Conservation (phyloP, 164 flowering plant species). For the Berberis thunbergii region DNA sequence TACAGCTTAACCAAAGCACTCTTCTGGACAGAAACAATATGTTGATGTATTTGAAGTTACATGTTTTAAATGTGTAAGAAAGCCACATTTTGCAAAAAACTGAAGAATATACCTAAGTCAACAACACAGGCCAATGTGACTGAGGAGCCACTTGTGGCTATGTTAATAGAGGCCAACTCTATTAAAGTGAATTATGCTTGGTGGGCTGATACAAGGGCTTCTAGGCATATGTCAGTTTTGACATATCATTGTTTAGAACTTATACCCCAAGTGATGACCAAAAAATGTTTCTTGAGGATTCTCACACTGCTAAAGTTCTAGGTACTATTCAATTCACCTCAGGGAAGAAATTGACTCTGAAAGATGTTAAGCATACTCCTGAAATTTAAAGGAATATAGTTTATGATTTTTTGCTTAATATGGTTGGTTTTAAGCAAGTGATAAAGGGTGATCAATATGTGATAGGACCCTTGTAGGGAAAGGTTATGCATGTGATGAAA, state of each 20-base stretch:
- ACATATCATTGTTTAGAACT: neutral
- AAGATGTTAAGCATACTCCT: neutral
- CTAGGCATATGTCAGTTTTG: neutral
- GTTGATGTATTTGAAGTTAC: neutral
- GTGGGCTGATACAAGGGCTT: neutral
- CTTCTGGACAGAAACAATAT: neutral
- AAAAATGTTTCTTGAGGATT: neutral
- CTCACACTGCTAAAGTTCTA: neutral
- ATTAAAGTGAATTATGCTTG: no score
- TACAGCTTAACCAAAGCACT: neutral
- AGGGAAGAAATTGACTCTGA: neutral
- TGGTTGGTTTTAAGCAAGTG: neutral
- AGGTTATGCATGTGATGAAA: constrained; percentile 4
- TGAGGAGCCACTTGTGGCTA: neutral
- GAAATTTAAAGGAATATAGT: neutral
- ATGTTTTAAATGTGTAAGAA: neutral
- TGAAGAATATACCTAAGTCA: neutral
- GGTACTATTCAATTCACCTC: neutral
- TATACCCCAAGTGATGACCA: neutral
- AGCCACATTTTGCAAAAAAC: neutral
- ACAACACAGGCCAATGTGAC: neutral
- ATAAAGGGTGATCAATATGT: neutral
- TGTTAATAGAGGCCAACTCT: neutral
- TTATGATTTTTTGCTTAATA: neutral
- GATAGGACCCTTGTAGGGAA: neutral